Evolutionary conservation across 1,284 basidiomycete species (phyloP), one percentile per base, ranked within the genome.

Genomic region (Cystobasidiaceae sp.): DNA sequence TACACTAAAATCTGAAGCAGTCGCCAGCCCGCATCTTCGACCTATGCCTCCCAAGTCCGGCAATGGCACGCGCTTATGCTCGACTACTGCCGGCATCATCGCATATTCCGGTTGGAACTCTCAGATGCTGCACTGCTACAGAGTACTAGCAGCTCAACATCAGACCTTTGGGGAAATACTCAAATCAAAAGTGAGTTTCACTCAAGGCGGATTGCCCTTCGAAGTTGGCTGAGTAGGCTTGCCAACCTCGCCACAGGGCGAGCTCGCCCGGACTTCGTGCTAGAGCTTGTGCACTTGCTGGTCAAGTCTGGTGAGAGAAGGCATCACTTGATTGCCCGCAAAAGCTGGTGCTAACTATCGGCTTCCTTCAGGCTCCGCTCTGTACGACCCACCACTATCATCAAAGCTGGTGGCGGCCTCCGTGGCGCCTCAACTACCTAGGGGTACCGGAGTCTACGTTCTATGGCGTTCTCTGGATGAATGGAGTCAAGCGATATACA

Each of bases 381-480:
- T 48, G n/a, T 62, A 62, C 27, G 60, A 62, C 21, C 60, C 60
- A 9, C 60, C 60, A 8, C 19, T 54, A 54, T 49, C 60, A n/a
- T n/a, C n/a, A n/a, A 32, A 25, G 21, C 30, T 30, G 49, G 49
- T 37, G 5, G 32, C 49, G 15, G 32, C 48, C 11, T 54, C 48
- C 25, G 45, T 19, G 39, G 33, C 60, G 21, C 49, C 60, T 6
- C 28, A 39, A 21, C 49, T 62, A 2, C 37, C 60, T 19, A 9
- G 49, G 30, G 60, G 60, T 21, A 62, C 60, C 2, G 60, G 60
- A 4, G 60, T 41, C 2, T 54, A 79, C 37, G 67, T 83, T 11
- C 81, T 79, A 68, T 83, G 82, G 82, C 75, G 76, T 28, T 79
- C 77, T 64, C 80, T 81, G 0, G 79, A 79, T 17, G 81, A 82